Conservation (phyloP, 2,329 filamentous ascomycete genomes). For the Diaporthe australafricana region DNA sequence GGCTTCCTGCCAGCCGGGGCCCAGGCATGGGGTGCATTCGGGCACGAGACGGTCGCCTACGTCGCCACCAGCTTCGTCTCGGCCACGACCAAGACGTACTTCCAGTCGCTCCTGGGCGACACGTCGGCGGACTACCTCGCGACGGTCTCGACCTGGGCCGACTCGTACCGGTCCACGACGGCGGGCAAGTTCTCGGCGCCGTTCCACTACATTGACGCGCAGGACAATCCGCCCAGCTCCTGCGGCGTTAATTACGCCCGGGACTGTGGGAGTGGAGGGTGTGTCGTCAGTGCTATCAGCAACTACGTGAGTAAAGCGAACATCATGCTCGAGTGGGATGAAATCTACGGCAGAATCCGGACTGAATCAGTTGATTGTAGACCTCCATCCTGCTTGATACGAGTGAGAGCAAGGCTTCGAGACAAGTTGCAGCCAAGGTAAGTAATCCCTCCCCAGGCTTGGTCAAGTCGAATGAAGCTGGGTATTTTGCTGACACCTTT, state of each 20-base stretch:
- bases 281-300: constrained; percentile 56
- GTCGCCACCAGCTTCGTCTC: constrained; percentile 61
- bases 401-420: constrained; percentile 43
- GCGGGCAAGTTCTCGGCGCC: constrained; percentile 58
- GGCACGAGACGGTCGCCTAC: constrained; percentile 66
- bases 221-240: constrained; percentile 60
- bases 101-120: constrained; percentile 58
- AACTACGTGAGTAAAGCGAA: constrained; percentile 45
- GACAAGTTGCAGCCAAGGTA: constrained; percentile 53
- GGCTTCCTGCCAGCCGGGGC: constrained; percentile 3
- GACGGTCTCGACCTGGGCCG: constrained; percentile 61
- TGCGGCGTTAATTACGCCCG: constrained; percentile 56
- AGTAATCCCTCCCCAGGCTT: not conserved
- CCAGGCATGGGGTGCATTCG: constrained; percentile 55
- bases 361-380: not conserved
- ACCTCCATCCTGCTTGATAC: constrained; percentile 45
- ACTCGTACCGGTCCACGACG: constrained; percentile 58
- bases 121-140: constrained; percentile 59
- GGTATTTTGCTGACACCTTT: not conserved
- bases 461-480: not conserved
- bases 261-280: constrained; percentile 58
- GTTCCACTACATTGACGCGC: constrained; percentile 65
- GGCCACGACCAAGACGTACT: constrained; percentile 53
- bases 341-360: not conserved
- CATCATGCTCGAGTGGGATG: not conserved